Base-by-base conservation (phyloP, 208 protist genomes). In the Novymonas esmeraldas region DNA sequence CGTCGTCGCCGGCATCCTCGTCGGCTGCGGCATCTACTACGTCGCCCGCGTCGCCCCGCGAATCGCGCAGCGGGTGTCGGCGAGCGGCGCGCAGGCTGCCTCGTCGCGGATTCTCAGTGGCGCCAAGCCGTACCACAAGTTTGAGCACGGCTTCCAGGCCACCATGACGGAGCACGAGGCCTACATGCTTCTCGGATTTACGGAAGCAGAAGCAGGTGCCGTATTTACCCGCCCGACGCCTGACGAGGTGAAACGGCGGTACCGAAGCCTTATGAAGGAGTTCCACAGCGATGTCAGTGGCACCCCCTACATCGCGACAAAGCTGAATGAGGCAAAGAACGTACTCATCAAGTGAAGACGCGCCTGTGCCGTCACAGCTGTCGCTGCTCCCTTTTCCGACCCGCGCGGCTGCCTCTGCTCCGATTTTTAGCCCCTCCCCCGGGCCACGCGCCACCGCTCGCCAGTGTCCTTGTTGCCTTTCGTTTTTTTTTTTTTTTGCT, bases 271-370 rank as follows among this genome's bases (percentile, higher is more conserved):
- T 38, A 90, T 96, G 68, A 93, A 81, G 66, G 75, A 82, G 26
- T 73, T 94, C 6, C 91, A 96, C 66, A 90, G 82, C 46, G 88
- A 94, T 56, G 79, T 84, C 29, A 73, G 73, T 60, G 88, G 88
- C 29, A 85, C 81, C 24, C 70, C 86, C 9, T 92, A 85, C 69
- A 81, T 96, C 20, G 79, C 85, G 6, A 82, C 66, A 10, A 94
- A 94, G 66, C 70, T 96, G n/a, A 96, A 94, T 60, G 86, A 96
- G 56, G 90, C 90, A 0, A 81, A 80, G 60, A 80, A 91, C 57
- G 50, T 81, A 13, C 65, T 95, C 6, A 73, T 76, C 10, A 74
- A 74, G 38, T 82, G 41, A 64, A 76, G n/a, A 2, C 28, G 70
- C 18, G 2, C 20, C n/a, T 56, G 20, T 6, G 20, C n/a, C n/a